A percentile compares a stretch with the other conserved stretches of the same genome.
Evolutionary conservation across 371 early-diverging fungal species (phyloP).

Genomic region (Amoeboaphelidium protococcarum): DNA sequence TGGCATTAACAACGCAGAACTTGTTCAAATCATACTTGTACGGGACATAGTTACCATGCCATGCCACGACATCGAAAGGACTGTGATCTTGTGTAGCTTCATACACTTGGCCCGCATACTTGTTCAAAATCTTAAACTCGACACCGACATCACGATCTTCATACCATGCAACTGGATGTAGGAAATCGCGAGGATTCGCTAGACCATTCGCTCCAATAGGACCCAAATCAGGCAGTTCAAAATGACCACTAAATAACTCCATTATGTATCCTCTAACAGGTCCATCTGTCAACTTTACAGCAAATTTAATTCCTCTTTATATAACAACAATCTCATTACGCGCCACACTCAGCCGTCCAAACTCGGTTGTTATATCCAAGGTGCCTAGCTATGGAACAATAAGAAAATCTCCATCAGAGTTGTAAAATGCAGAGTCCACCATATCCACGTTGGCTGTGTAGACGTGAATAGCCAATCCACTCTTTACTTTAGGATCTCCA

Average conservation of each 20-base stretch:
- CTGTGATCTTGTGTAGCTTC: conserved; percentile 42
- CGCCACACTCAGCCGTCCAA: conserved; percentile 51
- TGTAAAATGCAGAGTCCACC: conserved; percentile 49
- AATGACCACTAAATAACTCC: conserved; percentile 63
- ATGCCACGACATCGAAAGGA: conserved; percentile 86
- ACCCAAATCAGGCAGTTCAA: conserved; percentile 80
- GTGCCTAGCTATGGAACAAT: conserved; percentile 84
- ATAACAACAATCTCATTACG: conserved; percentile 83
- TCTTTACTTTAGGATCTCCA: conserved; percentile 46
- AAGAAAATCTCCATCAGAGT: conserved; percentile 72
- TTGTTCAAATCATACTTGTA: conserved; percentile 70
- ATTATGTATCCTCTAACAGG: conserved; percentile 64
- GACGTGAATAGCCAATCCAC: conserved; percentile 59
- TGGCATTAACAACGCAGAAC: conserved; percentile 63
- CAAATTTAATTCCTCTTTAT: conserved; percentile 64
- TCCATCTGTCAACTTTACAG: conserved; percentile 49
- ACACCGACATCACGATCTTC: conserved; percentile 26
- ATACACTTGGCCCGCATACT: conserved; percentile 57
- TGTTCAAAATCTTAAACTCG: conserved; percentile 40
- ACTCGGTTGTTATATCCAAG: conserved; percentile 68
- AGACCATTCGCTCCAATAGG: conserved; percentile 84
- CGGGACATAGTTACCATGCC: conserved; percentile 93
- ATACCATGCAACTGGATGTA: conserved; percentile 55
- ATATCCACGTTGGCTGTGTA: conserved; percentile 50
- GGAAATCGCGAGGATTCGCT: conserved; percentile 79